Conservation (phyloP, 2,329 filamentous ascomycete species). For the Aspergillus aculeatus region DNA sequence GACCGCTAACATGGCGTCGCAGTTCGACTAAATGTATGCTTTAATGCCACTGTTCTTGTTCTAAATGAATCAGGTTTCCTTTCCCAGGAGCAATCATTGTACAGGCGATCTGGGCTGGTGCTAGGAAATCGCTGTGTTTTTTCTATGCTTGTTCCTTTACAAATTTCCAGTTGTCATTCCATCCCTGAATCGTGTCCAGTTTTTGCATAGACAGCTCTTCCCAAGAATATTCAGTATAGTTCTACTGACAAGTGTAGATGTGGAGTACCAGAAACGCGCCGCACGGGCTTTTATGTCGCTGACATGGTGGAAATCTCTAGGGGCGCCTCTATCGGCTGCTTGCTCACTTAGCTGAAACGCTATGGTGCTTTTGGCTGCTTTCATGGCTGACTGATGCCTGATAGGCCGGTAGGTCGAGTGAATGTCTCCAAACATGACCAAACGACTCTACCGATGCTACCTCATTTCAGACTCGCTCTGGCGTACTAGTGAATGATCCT, state of each 20-base stretch:
- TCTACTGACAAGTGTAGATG: neutral
- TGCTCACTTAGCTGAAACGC: neutral
- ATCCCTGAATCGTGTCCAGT: neutral
- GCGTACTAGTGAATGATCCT: neutral
- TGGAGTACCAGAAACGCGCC: neutral
- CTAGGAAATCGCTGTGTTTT: slow-evolving; percentile 15
- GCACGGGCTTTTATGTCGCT: neutral
- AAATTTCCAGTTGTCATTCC: neutral
- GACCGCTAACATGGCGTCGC: slow-evolving; percentile 24
- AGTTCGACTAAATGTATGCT: slow-evolving; percentile 22
- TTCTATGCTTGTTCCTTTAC: slow-evolving; percentile 13
- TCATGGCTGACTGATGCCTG: neutral
- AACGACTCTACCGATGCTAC: neutral
- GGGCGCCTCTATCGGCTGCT: neutral
- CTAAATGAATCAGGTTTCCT: slow-evolving; percentile 20
- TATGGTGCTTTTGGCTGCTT: neutral
- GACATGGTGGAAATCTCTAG: neutral
- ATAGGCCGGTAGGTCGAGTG: neutral
- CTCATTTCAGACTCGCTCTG: neutral
- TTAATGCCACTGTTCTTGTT: slow-evolving; percentile 14
- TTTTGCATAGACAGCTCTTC: neutral
- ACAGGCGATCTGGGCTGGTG: slow-evolving; percentile 27
- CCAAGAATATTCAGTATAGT: neutral
- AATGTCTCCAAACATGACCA: neutral
- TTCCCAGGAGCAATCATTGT: slow-evolving; percentile 20